A percentile compares a stretch with the other conserved stretches of the same genome.
These are phyloP conservation scores for Globisporangium solare DNA, from an alignment of 352 stramenopile genomes.

Conservation along the genomic window DNA sequence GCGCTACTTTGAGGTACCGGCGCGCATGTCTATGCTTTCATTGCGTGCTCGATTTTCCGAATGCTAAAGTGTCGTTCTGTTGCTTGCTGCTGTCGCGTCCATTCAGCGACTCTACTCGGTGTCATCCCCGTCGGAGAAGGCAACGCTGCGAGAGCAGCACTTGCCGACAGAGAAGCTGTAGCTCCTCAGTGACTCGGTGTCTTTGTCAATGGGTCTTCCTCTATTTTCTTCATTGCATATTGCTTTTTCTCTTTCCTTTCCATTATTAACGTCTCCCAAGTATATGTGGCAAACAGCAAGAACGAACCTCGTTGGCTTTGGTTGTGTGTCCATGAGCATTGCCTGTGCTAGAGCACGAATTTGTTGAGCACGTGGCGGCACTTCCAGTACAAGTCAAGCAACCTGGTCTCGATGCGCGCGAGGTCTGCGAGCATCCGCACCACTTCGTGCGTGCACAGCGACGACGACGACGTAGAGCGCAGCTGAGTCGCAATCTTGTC, in stretches of 20 bases:
- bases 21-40: background rate
- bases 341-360: slow-evolving; percentile 26
- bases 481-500: slow-evolving; percentile 27
- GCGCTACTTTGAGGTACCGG: slow-evolving; percentile 68
- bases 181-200: background rate
- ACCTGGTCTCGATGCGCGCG: slow-evolving; percentile 34
- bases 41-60: background rate
- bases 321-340: too few relatives aligned
- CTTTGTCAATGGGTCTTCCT: background rate
- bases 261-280: background rate
- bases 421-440: slow-evolving; percentile 35
- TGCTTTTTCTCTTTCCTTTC: slow-evolving; percentile 3
- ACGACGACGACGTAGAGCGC: slow-evolving; percentile 21
- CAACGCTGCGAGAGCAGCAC: slow-evolving; percentile 49
- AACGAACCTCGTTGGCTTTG: background rate
- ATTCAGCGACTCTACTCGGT: slow-evolving; percentile 62
- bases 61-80: background rate
- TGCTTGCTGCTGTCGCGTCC: slow-evolving; percentile 2
- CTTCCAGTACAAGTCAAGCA: slow-evolving; percentile 55
- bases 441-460: slow-evolving; percentile 44
- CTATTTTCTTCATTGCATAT: background rate
- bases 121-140: slow-evolving; percentile 66
- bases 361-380: slow-evolving; percentile 35
- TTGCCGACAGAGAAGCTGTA: slow-evolving; percentile 62
- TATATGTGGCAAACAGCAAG: background rate